Base-by-base conservation (phyloP, 345 rosid species). In the Kandelia obovata region DNA sequence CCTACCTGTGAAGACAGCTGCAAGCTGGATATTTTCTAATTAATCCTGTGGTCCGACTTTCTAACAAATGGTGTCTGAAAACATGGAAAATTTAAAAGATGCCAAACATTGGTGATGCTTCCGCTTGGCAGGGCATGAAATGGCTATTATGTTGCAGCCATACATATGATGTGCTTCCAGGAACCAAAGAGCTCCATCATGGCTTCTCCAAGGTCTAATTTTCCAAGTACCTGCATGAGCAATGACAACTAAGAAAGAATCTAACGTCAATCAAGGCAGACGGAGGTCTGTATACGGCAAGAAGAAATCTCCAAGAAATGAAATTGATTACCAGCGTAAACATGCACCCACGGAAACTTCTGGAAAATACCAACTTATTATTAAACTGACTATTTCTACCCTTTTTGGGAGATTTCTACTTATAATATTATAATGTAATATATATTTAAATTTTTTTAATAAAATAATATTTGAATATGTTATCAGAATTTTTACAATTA, bases 141-240 rank as follows among this genome's bases (percentile, higher is more conserved):
- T 37, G 92, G 93, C 71, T 85, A 79, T 75, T 85, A 79, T 75
- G 71, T 79, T 70, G 92, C 90, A 79, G 96, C 98, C 73, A 64
- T 53, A 69, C 61, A 32, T 32, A 32, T 32, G 81, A 53, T 71
- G 83, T 69, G 75, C 80, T 80, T 90, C 82, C 71, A 90, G 74
- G 52, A 80, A 61, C 73, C 66, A 56, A 91, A 75, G 34, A 91
- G 88, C 81, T 77, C 70, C 64, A 62, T 71, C 2, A 93, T 60
- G 70, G 86, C 83, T 75, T 83, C 82, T 82, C 76, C 85, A 65
- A 90, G 96, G 75, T 87, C 96, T 65, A 51, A 20, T 25, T 71
- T 67, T 37, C 87, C 84, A 25, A 86, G 70, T 11, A 89, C 87
- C 91, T 89, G 80, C 71, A 67, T 39, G 61, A 32, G 35, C 35